Base-by-base conservation (phyloP, 805 yeast species). In the Candida germanica region DNA sequence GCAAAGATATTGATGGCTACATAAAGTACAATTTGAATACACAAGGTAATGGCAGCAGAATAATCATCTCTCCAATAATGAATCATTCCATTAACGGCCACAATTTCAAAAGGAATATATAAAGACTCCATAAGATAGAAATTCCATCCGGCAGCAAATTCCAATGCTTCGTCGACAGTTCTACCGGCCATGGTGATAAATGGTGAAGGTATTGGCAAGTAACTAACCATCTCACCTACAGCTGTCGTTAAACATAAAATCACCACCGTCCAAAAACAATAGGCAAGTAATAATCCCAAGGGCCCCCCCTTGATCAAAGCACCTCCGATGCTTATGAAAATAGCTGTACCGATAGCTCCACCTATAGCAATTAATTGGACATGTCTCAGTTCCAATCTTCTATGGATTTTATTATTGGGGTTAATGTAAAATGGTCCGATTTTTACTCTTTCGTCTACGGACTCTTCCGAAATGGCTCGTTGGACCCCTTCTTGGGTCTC, bases 21-120 rank as follows among this genome's bases (percentile, higher is more conserved):
- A 40, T 72, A 71, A 10, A 66, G 53, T 11, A 44, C 61, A 32
- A 73, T 57, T 40, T 69, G 73, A 26, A 66, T 45, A 10, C 64
- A 59, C 25, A 71, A 58, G 10, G 77, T 60, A 32, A 71, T 70
- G 15, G 71, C 77, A 10, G 76, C 67, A 14, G 69, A 61, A 44
- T 68, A 73, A 44, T 68, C 75, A 39, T 59, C 66, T 43, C 72
- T 54, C 78, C 79, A 73, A 46, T 56, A 73, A 46, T 71, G 79
- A 24, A 79, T 56, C 67, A 77, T 71, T 16, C 77, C 71, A 40
- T 77, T 75, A 35, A 73, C 73, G 46, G 66, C 63, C 13, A 69
- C 64, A 35, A 71, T 59, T 61, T 73, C 56, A 61, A 69, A 69
- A 9, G 77, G 76, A 46, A 71, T 66, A 44, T 66, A 68, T 37